Conservation (phyloP, 371 early-diverging fungal species). For the Nematocida ausubeli region DNA sequence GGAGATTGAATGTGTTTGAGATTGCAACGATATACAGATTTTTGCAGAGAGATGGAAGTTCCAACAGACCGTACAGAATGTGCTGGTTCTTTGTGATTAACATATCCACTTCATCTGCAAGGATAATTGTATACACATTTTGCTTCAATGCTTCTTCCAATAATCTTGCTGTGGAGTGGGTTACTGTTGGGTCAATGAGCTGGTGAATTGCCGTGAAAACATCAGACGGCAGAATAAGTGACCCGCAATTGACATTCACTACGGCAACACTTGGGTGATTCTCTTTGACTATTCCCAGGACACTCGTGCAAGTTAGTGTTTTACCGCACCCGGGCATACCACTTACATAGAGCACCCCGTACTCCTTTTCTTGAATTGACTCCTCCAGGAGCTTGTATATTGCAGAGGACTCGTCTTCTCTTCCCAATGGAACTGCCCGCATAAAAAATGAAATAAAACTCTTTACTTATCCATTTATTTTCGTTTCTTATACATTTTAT, state of each 20-base stretch:
- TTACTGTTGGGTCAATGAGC: not conserved
- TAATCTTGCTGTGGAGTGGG: not conserved
- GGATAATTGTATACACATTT: conserved; percentile 68
- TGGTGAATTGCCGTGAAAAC: conserved; percentile 56
- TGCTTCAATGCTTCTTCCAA: conserved; percentile 47
- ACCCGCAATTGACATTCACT: conserved; percentile 44
- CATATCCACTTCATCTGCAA: conserved; percentile 93
- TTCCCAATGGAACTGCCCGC: conserved; percentile 53
- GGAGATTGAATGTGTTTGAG: conserved; percentile 95
- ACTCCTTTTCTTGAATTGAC: conserved; percentile 50
- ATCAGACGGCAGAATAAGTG: conserved; percentile 23
- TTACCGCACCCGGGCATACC: conserved; percentile 68
- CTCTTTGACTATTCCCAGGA: conserved; percentile 43
- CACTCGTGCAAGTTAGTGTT: conserved; percentile 59
- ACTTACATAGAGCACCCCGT: conserved; percentile 63
- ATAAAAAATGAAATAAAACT: conserved; percentile 26
- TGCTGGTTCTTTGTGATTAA: conserved; percentile 81
- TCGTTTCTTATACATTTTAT: not conserved
- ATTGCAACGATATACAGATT: conserved; percentile 83
- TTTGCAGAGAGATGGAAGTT: conserved; percentile 77
- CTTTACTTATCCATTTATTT: not conserved
- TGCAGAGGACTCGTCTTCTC: conserved; percentile 63
- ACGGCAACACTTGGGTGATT: conserved; percentile 54
- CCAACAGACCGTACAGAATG: conserved; percentile 91
- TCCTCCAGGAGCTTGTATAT: conserved; percentile 54